phyloP scores from a whole-genome alignment of 2,329 filamentous ascomycete species.

The Botryotinia narcissicola region DNA sequence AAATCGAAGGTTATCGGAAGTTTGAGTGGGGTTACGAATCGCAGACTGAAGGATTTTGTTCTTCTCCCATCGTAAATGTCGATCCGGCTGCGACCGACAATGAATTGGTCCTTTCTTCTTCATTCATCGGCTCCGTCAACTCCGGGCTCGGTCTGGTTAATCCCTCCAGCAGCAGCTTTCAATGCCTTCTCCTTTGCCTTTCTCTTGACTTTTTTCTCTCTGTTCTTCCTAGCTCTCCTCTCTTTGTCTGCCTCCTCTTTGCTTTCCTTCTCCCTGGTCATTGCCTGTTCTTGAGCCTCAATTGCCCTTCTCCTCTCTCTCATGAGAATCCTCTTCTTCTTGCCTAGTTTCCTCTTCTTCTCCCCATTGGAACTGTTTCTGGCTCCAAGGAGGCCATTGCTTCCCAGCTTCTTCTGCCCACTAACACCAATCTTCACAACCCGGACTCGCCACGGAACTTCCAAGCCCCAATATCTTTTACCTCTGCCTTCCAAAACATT shows the following conservation, averaged over 20 bases:
- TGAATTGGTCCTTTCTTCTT: neutral
- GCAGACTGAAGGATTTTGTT: constrained; percentile 16
- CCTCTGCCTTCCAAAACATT: constrained; percentile 48
- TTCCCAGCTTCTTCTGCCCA: constrained; percentile 33
- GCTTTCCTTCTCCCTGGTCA: constrained; percentile 42
- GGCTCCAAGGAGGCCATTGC: constrained; percentile 11
- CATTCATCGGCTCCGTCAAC: constrained; percentile 17
- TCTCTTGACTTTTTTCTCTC: constrained; percentile 58
- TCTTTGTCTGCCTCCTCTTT: constrained; percentile 58
- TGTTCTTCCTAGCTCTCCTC: constrained; percentile 61
- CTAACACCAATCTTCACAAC: constrained; percentile 40
- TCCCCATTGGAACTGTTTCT: constrained; percentile 15
- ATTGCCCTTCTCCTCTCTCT: constrained; percentile 44
- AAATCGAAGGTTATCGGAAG: neutral
- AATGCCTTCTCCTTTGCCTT: constrained; percentile 56
- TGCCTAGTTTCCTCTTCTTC: constrained; percentile 51
- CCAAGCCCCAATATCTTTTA: constrained; percentile 54
- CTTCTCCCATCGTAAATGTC: constrained; percentile 11
- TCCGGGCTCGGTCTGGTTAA: neutral
- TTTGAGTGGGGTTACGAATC: neutral
- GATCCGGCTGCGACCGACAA: constrained; percentile 15
- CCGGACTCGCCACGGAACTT: constrained; percentile 59
- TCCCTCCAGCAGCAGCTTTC: constrained; percentile 41
- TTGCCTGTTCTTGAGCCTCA: constrained; percentile 39
- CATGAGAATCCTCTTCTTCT: constrained; percentile 56